These are phyloP conservation scores for Cyclospora cayetanensis DNA, from an alignment of 169 alveolate genomes.

Conservation along the genomic window DNA sequence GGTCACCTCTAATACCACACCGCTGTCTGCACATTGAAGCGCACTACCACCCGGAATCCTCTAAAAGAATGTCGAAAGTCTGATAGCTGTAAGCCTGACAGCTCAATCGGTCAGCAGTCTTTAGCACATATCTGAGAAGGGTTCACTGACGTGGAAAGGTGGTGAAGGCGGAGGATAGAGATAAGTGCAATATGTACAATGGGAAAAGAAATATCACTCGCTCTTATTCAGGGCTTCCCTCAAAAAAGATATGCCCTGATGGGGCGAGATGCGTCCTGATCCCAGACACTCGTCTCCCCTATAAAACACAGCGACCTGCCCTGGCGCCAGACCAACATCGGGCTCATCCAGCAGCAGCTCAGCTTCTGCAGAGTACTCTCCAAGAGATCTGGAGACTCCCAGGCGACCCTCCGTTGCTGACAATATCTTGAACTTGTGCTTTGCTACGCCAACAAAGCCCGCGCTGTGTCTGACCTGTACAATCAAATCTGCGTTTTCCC, in stretches of 20 bases:
- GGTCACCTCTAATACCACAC: no score
- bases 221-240: neutral
- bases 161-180: no score
- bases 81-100: no score
- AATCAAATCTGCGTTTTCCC: neutral
- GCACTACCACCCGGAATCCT: no score
- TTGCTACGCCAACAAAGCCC: conserved; percentile 46
- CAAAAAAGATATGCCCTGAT: neutral
- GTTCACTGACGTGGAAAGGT: no score
- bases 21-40: no score
- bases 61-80: no score
- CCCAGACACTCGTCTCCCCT: conserved; percentile 79
- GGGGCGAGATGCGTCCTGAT: conserved; percentile 72
- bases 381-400: neutral
- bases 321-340: conserved; percentile 84
- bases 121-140: no score
- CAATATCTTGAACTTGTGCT: conserved; percentile 40
- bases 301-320: conserved; percentile 82
- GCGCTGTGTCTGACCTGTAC: conserved; percentile 63
- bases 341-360: conserved; percentile 71
- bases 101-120: no score
- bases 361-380: conserved; percentile 2
- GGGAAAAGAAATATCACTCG: no score
- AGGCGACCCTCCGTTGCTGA: neutral
- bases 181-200: no score